Percentiles rank a stretch among this genome's conserved stretches.
phyloP scores from a whole-genome alignment of 2,329 filamentous ascomycete genomes.

The Trichoderma asperellum region DNA sequence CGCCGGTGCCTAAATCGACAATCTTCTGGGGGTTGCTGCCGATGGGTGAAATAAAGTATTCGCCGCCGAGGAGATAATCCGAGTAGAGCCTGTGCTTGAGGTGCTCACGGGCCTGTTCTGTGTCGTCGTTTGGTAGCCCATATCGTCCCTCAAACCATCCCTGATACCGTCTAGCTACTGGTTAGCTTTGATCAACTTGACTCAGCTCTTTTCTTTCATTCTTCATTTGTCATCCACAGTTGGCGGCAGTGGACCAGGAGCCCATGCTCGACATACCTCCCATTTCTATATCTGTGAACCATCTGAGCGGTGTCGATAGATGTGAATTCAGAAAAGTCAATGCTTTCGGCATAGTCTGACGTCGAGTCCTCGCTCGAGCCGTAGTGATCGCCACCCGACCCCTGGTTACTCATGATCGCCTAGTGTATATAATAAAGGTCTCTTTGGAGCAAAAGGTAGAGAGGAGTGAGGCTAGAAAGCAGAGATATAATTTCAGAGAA shows the following conservation, averaged over 20 bases:
- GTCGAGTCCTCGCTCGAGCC: conserved; percentile 39
- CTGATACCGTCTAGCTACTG: conserved; percentile 51
- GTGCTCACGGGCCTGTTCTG: conserved; percentile 54
- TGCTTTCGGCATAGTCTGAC: conserved; percentile 47
- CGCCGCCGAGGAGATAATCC: conserved; percentile 51
- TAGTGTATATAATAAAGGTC: neutral
- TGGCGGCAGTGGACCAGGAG: neutral
- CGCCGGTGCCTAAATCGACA: conserved; percentile 55
- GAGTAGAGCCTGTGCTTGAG: conserved; percentile 54
- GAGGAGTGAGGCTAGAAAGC: neutral
- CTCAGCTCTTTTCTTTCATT: neutral
- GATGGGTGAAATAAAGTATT: conserved; percentile 50
- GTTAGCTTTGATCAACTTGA: conserved; percentile 11
- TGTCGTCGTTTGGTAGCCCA: conserved; percentile 57
- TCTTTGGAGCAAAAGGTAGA: neutral
- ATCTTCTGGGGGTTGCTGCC: conserved; percentile 52
- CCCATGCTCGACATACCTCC: conserved; percentile 37
- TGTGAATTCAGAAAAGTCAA: conserved; percentile 47
- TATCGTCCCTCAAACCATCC: conserved; percentile 52
- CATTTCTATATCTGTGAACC: conserved; percentile 44
- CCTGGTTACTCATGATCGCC: conserved; percentile 18
- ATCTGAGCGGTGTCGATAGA: conserved; percentile 43
- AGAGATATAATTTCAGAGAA: neutral
- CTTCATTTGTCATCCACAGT: neutral
- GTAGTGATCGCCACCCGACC: conserved; percentile 33